Conservation (phyloP, 2,329 filamentous ascomycete genomes). For the Diaporthe capsici region DNA sequence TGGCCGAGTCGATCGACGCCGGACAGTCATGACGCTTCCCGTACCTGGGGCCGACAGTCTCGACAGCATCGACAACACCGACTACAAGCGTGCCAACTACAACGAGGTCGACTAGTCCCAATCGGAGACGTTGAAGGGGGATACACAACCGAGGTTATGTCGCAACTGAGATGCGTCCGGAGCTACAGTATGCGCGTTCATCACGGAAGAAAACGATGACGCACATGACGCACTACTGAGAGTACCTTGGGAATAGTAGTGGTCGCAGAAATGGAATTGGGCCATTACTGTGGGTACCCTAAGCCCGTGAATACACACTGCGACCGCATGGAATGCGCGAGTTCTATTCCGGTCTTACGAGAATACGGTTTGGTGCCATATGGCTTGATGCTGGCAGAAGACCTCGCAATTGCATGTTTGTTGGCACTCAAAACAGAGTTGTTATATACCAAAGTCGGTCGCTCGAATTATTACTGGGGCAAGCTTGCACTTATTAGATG, state of each 20-base stretch:
- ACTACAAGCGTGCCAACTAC: conserved; percentile 3
- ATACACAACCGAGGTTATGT: neutral
- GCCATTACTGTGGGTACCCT: too few species aligned
- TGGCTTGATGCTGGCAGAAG: conserved; percentile 25
- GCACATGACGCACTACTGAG: neutral
- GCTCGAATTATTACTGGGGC: conserved; percentile 28
- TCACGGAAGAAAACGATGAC: neutral
- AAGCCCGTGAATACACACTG: neutral
- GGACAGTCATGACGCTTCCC: conserved; percentile 11
- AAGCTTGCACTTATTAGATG: conserved; percentile 32
- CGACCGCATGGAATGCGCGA: neutral
- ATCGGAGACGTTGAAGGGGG: neutral
- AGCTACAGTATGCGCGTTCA: too few species aligned
- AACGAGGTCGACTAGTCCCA: conserved; percentile 27
- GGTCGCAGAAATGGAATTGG: neutral
- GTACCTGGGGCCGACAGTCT: neutral
- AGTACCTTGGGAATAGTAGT: neutral
- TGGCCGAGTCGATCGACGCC: neutral
- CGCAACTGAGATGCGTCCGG: neutral
- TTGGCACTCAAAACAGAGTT: conserved; percentile 18
- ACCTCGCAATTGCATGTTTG: neutral
- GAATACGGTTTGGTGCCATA: conserved; percentile 14
- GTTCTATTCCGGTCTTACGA: neutral
- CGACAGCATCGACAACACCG: neutral
- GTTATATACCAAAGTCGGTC: conserved; percentile 39